A percentile compares a stretch with the other conserved stretches of the same genome.
Conservation (phyloP, 1,284 basidiomycete species). For the Melampsora americana region DNA sequence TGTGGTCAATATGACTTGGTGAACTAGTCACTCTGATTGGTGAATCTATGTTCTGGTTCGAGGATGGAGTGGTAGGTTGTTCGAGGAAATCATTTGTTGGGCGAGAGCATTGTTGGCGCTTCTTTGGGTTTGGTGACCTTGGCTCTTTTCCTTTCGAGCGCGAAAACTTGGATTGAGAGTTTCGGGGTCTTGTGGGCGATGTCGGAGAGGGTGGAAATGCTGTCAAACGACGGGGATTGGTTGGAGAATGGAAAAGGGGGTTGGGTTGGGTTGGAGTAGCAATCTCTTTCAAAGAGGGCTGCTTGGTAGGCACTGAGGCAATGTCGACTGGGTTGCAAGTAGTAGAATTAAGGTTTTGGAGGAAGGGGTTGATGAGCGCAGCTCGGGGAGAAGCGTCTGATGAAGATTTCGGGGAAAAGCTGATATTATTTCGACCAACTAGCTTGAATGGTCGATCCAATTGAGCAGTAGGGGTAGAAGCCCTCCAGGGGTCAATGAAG, state of each 20-base stretch:
- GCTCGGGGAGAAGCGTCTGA: neutral
- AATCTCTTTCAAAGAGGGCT: neutral
- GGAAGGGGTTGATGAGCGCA: neutral
- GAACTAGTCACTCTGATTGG: no score
- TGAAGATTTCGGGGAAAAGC: neutral
- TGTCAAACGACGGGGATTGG: neutral
- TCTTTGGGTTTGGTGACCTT: neutral
- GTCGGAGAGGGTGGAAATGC: neutral
- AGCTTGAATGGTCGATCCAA: neutral
- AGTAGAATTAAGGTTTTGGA: neutral
- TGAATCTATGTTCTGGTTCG: no score
- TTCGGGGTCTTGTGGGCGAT: neutral
- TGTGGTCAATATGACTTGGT: no score
- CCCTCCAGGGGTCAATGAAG: conserved; percentile 8
- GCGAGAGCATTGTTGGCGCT: neutral
- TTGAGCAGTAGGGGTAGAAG: conserved; percentile 1
- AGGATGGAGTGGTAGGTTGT: no score
- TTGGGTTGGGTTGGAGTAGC: neutral
- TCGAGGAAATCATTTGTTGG: neutral
- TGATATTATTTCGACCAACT: neutral
- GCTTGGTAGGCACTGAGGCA: neutral
- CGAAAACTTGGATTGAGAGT: neutral
- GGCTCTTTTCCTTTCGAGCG: neutral
- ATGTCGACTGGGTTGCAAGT: neutral
- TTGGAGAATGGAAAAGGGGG: neutral